Evolutionary conservation across 345 rosid genomes (phyloP).

Genomic region (Laguncularia racemosa): DNA sequence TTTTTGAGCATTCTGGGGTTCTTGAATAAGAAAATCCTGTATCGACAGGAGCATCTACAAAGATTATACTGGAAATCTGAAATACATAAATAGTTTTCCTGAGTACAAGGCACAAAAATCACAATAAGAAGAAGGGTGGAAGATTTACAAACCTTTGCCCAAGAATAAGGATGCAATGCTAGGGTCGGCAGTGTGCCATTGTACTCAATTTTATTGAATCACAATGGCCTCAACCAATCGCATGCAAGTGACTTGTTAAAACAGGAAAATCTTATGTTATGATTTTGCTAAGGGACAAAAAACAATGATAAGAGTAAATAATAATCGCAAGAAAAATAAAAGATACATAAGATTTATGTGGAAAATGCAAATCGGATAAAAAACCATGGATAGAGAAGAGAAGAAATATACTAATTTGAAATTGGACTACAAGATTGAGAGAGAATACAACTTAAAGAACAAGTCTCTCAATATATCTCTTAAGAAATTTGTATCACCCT

Average conservation of each 20-base stretch:
- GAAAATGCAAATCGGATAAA: no score
- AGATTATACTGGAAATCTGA: slow-evolving; percentile 35
- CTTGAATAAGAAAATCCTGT: slow-evolving; percentile 28
- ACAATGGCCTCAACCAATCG: slow-evolving; percentile 15
- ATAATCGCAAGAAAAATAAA: no score
- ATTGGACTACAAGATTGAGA: no score
- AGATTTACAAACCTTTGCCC: slow-evolving; percentile 23
- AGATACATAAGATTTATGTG: no score
- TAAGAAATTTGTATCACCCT: no score
- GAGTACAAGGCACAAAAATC: background rate
- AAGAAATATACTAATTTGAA: no score
- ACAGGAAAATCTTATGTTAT: background rate
- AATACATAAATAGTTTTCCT: background rate
- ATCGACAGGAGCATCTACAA: slow-evolving; percentile 28
- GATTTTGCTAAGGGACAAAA: no score
- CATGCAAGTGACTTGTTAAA: no score
- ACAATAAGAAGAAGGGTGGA: background rate
- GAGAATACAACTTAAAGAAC: no score
- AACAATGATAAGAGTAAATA: no score
- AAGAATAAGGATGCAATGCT: slow-evolving; percentile 18
- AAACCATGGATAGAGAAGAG: no score
- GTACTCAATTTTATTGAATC: slow-evolving; percentile 12
- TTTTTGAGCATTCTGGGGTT: slow-evolving; percentile 2
- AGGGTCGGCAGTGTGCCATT: slow-evolving; percentile 20
- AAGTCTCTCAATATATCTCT: no score